Evolutionary conservation across 179 eudicot genomes (phyloP), one percentile per base, ranked within the genome.

Genomic region (Silene coronaria): DNA sequence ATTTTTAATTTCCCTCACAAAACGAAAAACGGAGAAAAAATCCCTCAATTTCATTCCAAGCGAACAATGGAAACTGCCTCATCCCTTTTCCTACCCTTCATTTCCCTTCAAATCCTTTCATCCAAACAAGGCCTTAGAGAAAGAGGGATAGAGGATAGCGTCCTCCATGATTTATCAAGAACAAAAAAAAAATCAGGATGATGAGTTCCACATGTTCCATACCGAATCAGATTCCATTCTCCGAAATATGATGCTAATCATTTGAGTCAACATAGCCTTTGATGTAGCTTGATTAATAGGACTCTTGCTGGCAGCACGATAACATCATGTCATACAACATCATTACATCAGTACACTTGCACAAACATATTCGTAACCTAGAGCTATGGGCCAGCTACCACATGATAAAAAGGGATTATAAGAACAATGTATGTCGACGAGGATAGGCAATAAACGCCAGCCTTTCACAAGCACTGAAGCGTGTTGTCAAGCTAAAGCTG

Each of bases 201-300:
- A 70, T 42, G 45, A 72, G 17, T 55, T 34, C 21, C 24, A 61
- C 62, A 42, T 16, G 67, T 79, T 66, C 30, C 81, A 48, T 76
- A 92, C 99, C 93, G 77, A 85, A 87, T 89, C 97, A 76, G 89
- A 83, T 85, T 95, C 99, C 97, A 91, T 95, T 80, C 97, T 90
- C 74, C 97, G 88, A 76, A 92, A 95, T 68, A 87, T 73, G 67
- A 92, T 91, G 88, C 91, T 95, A 84, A 95, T 91, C 97, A 92
- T 95, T 80, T 95, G 99, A 59, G 97, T 95, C 86, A 95, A 58
- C 99, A 92, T 95, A 59, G 99, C 99, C 86, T 95, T 95, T 75
- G 99, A 86, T 30, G 99, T 95, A 67, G 89, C 94, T 91, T 95
- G 99, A 84, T 95, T 95, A 71, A 91, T 82, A 34, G 91, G 93